Conservation (phyloP, 306 rosid species). For the Prunus armeniaca region DNA sequence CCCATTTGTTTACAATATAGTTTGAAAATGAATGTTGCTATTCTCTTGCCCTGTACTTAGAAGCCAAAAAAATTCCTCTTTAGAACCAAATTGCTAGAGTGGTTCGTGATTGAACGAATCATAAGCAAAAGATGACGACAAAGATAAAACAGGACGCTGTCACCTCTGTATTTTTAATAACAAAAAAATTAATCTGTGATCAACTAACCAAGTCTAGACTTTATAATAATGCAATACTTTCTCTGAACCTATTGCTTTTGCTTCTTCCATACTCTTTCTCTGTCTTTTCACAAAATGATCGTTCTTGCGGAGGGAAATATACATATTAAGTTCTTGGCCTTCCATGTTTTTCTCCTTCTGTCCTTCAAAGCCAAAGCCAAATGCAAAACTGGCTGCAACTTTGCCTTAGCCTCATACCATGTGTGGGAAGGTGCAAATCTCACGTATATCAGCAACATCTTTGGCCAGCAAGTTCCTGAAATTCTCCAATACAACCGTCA, state of each 20-base stretch:
- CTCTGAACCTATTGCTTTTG: not conserved
- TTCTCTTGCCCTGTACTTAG: not conserved
- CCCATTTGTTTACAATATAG: not conserved
- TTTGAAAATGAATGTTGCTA: not conserved
- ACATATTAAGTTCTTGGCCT: conserved; percentile 7
- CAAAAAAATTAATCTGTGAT: not conserved
- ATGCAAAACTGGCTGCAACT: conserved; percentile 45
- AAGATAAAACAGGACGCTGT: not conserved
- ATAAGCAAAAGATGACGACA: conserved; percentile 14
- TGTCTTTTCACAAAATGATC: conserved; percentile 31
- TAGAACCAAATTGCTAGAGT: conserved; percentile 8
- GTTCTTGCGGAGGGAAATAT: conserved; percentile 4
- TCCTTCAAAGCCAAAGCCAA: conserved; percentile 32
- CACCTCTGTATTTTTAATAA: conserved; percentile 6
- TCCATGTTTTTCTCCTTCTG: conserved; percentile 10
- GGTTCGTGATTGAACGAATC: conserved; percentile 20
- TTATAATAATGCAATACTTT: not conserved
- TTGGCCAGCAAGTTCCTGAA: conserved; percentile 26
- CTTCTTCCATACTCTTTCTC: not conserved
- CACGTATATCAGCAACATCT: conserved; percentile 44
- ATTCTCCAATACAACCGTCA: conserved; percentile 47
- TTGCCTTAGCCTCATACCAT: conserved; percentile 59
- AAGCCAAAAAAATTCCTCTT: conserved; percentile 8
- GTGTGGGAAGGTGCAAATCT: conserved; percentile 35
- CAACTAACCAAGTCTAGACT: not conserved